Evolutionary conservation across 1,284 basidiomycete species (phyloP).

Genomic region (Malassezia yamatoensis): DNA sequence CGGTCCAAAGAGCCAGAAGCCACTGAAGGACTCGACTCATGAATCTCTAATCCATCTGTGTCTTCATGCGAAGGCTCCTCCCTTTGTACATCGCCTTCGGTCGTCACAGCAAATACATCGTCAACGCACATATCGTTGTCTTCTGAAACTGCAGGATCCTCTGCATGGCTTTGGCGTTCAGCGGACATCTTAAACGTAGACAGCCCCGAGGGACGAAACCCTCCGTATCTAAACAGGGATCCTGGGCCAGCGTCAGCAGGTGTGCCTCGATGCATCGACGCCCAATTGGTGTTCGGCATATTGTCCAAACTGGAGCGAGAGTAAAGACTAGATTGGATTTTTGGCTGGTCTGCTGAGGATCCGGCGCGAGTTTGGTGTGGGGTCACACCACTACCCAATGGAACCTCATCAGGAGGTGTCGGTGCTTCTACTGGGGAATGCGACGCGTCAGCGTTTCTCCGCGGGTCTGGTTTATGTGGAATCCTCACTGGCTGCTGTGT

Average conservation of each 20-base stretch:
- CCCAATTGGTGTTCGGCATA: neutral
- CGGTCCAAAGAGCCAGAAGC: slow-evolving; percentile 28
- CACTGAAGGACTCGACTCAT: slow-evolving; percentile 19
- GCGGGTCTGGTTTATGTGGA: slow-evolving; percentile 17
- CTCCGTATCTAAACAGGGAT: slow-evolving; percentile 1
- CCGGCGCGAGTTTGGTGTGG: neutral
- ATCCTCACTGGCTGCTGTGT: slow-evolving; percentile 24
- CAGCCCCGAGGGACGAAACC: slow-evolving; percentile 6
- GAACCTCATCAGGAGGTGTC: slow-evolving; percentile 38
- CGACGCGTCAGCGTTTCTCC: slow-evolving; percentile 20
- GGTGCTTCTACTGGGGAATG: slow-evolving; percentile 34
- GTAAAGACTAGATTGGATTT: neutral
- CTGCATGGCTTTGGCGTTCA: slow-evolving; percentile 3
- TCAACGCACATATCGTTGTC: slow-evolving; percentile 25
- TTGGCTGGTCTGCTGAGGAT: neutral
- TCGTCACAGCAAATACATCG: slow-evolving; percentile 21
- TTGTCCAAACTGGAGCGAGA: neutral
- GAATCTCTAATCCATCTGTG: slow-evolving; percentile 6
- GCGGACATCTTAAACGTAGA: slow-evolving; percentile 13
- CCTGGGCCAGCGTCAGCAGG: neutral
- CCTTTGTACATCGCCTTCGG: slow-evolving; percentile 22
- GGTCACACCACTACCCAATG: slow-evolving; percentile 3
- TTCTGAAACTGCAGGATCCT: neutral
- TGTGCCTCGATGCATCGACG: neutral
- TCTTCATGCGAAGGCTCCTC: slow-evolving; percentile 14